phyloP scores from a whole-genome alignment of 2,329 filamentous ascomycete genomes.

The Colletotrichum chlorophyti region DNA sequence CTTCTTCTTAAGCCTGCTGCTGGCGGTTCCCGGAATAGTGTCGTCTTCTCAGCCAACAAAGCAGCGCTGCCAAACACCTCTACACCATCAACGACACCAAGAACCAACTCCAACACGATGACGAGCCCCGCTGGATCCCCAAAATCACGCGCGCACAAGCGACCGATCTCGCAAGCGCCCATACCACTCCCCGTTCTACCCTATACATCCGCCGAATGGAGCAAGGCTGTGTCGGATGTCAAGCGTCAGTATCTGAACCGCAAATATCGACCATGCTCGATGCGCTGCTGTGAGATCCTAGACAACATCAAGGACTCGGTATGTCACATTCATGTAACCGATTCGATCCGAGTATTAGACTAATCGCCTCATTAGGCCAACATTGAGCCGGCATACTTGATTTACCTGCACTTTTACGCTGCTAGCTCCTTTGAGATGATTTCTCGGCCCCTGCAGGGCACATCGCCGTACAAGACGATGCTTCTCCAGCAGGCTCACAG shows the following conservation, averaged over 20 bases:
- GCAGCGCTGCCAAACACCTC: conserved; percentile 3
- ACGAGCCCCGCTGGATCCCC: conserved; percentile 23
- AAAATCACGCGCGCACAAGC: conserved; percentile 33
- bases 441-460: conserved; percentile 53
- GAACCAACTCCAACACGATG: conserved; percentile 40
- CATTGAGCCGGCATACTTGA: conserved; percentile 60
- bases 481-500: conserved; percentile 58
- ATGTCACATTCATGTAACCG: conserved; percentile 32
- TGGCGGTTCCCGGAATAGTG: conserved; percentile 27
- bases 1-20: conserved; percentile 36
- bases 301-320: conserved; percentile 53
- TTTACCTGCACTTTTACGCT: conserved; percentile 68
- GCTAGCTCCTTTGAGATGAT: conserved; percentile 65
- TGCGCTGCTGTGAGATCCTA: conserved; percentile 60
- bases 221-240: conserved; percentile 55
- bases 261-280: conserved; percentile 59
- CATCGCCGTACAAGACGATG: conserved; percentile 52
- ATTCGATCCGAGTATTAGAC: not conserved
- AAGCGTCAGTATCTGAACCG: conserved; percentile 60
- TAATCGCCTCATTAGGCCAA: conserved; percentile 37
- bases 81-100: conserved; percentile 25
- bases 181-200: conserved; percentile 43
- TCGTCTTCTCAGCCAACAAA: conserved; percentile 30
- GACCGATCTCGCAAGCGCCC: conserved; percentile 31
- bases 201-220: conserved; percentile 58